Base-by-base conservation (phyloP, 2,329 filamentous ascomycete species). In the Fusarium staphyleae region DNA sequence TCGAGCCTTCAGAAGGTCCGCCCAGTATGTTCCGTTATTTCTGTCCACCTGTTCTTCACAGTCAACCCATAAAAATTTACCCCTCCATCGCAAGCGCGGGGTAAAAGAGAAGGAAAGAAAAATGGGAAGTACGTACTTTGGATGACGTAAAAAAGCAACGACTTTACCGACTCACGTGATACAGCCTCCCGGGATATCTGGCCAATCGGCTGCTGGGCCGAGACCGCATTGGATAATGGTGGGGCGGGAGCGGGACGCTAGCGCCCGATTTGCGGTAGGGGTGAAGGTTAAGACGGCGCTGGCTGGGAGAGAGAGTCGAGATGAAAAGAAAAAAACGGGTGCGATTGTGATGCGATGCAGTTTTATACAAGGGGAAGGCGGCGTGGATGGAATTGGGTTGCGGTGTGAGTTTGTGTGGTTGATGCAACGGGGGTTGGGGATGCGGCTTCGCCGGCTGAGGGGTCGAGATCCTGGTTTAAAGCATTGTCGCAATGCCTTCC, bases 191-290 rank as follows among this genome's bases (percentile, higher is more conserved):
- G 11, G 12, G 2, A 3, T 28, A 2, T 6, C 2, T 3, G 18
- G 13, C 64, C 64, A 67, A 66, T 66, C 57, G 57, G 51, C 41
- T 60, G 13, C n/a, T 14, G 22, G 18, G 48, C 36, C 42, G 14
- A 36, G 45, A 60, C 57, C 60, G 49, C 60, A 60, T 57, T 41
- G 54, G 52, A 51, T 54, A 48, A 46, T 18, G 53, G 39, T 60
- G 59, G 52, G n/a, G 37, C 60, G 57, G 60, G 60, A 66, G 50
- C 57, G 62, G 55, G 37, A 49, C 50, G 52, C 64, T 66, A 66
- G 55, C 15, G 10, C 35, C n/a, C 18, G 36, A 44, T 48, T 43
- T 28, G 51, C 40, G 49, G 52, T 58, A 66, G 52, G 63, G 63
- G 53, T 52, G 24, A 47, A 55, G 58, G 57, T 60, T 54, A 55